Base-by-base conservation (phyloP, 164 flowering plant genomes). In the Macadamia integrifolia region DNA sequence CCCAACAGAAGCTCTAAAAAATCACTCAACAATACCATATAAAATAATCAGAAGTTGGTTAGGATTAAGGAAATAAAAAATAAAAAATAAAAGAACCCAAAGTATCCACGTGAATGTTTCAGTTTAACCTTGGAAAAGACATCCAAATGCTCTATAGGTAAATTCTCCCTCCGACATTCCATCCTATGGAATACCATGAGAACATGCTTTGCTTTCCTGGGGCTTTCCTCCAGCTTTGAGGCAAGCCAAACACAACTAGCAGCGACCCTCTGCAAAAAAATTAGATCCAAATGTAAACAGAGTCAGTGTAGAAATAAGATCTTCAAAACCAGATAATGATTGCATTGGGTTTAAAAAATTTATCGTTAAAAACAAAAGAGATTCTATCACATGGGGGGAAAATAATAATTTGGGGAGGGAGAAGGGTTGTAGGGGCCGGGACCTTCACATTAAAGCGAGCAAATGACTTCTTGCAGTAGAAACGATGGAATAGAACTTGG, bases 231-330 rank as follows among this genome's bases (percentile, higher is more conserved):
- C 60, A 94, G 80, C 65, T 94, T 94, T 62, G 96, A 90, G 11
- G 98, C 99, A 70, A 94, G 92, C 99, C 97, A 94, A 65, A 94
- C 87, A 77, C 94, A 90, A 69, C 97, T 89, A 9, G 99, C 97
- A 70, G 98, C 94, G 67, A 92, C 94, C 74, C 90, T 92, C 99
- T 93, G 77, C 76, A 80, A 73, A 15, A 58, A 9, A 70, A 68
- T 31, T 29, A 44, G 17, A 48, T 44, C 12, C 15, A 44, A 55
- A 59, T 9, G 53, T 49, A 49, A 49, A 35, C 40, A 35, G 40
- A 35, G 40, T 35, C 40, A 35, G 5, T 35, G 40, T 5, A 2
- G 40, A 35, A 2, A 35, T 35, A 35, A 35, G 5, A 35, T 35
- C 40, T 35, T 35, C 40, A 35, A 35, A 35, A 2, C 40, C 40